Evolutionary conservation across 75 land plant genomes (phyloP), one percentile per base, ranked within the genome.

Genomic region (Picea glauca): DNA sequence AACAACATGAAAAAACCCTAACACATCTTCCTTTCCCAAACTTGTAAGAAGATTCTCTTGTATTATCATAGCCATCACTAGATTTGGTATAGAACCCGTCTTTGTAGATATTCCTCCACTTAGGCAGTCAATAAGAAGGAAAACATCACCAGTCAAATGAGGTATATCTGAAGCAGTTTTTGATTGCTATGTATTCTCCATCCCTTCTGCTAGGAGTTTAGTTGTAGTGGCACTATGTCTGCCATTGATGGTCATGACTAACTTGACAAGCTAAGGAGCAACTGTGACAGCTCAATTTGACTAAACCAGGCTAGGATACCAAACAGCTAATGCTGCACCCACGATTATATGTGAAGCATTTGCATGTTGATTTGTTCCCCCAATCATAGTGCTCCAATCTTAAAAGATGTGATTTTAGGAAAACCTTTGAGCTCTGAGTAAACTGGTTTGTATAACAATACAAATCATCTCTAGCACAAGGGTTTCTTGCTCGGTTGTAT

Each of bases 161-260:
- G 96, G 87, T 78, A 96, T 87, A 77, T 93, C 96, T 80, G 78
- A 68, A 56, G 83, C 86, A 73, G 92, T 79, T 70, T 86, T 82
- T 12, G 60, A 26, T 67, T 87, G 88, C 96, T 96, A 93, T 26
- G 89, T 94, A 78, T 72, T 88, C 33, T 91, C 94, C 98, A 96
- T 91, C 11, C 98, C 98, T 60, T 93, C 98, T 26, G 94, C 90
- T 26, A 96, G 86, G 60, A 96, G 83, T 79, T 96, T 96, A 72
- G 96, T 94, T 63, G 98, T 94, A 62, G 92, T 90, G 62, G 92
- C 80, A 82, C 96, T 91, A 82, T 91, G 93, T 78, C 83, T 90
- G n/a, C 86, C 96, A 84, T 88, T 88, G 72, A 85, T 83, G n/a
- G 89, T 79, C 88, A 90, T 88, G 54, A 96, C 93, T 64, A 93